These are phyloP conservation scores for Glaciozyma antarctica DNA, from an alignment of 768 basidiomycete species.

Conservation along the genomic window DNA sequence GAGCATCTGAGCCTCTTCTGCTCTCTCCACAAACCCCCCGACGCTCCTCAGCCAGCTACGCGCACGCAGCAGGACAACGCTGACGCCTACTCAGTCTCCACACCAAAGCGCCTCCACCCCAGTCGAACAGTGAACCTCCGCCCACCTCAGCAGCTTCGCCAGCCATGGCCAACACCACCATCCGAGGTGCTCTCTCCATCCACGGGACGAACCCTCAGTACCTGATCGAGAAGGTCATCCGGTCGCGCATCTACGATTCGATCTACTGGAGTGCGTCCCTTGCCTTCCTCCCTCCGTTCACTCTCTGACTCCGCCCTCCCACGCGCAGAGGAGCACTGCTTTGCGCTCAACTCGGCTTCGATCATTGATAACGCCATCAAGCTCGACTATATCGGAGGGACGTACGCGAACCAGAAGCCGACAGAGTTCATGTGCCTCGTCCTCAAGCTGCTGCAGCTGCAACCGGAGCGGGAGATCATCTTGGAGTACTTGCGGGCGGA, in stretches of 20 bases:
- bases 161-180: conserved; percentile 1
- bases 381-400: conserved; percentile 74
- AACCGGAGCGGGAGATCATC: conserved; percentile 94
- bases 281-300: background rate
- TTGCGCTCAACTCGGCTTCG: conserved; percentile 86
- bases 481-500: conserved; percentile 91
- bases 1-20: background rate
- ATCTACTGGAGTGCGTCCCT: conserved; percentile 60
- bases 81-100: too few relatives aligned
- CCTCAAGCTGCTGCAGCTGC: conserved; percentile 88
- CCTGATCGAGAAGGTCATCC: conserved; percentile 90
- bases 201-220: conserved; percentile 90
- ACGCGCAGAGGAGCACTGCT: conserved; percentile 72
- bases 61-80: too few relatives aligned
- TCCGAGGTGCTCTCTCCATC: conserved; percentile 41
- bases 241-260: conserved; percentile 90
- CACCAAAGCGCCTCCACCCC: background rate
- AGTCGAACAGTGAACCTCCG: background rate
- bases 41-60: background rate
- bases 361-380: conserved; percentile 89
- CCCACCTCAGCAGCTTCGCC: background rate
- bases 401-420: conserved; percentile 88
- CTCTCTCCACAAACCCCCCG: background rate
- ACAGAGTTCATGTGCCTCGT: conserved; percentile 88
- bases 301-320: background rate